Evolutionary conservation across 139 green algal species (phyloP).

Genomic region (Ettlia oleoabundans): DNA sequence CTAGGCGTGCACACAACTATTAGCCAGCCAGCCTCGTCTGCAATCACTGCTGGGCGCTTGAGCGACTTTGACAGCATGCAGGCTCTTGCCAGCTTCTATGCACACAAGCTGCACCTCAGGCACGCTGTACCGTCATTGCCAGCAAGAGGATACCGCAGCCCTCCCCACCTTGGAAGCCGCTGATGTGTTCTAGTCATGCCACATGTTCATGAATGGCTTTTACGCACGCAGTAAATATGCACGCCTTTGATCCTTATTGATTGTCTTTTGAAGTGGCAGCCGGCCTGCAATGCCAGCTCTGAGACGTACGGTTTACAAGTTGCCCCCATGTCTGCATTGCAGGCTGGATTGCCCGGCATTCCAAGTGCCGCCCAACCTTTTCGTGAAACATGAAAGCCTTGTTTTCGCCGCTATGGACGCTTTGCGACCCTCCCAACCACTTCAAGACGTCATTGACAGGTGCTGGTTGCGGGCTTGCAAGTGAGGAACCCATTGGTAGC

Average conservation of each 20-base stretch:
- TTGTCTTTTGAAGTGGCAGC: no score
- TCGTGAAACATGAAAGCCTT: neutral
- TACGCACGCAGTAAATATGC: no score
- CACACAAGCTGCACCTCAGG: neutral
- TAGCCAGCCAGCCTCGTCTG: neutral
- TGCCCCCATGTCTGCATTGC: no score
- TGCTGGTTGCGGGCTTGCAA: neutral
- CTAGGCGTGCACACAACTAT: neutral
- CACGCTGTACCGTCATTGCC: no score
- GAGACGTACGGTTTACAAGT: no score
- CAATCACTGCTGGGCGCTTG: neutral
- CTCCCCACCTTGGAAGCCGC: no score
- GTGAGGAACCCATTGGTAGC: neutral
- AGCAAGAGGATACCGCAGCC: no score
- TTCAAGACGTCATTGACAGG: conserved; percentile 1
- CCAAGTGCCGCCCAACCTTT: neutral
- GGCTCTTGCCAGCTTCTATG: neutral
- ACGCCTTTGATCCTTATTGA: neutral
- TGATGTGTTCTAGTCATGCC: no score
- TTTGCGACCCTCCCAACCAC: neutral
- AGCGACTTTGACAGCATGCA: neutral
- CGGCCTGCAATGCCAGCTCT: no score
- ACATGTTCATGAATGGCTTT: no score
- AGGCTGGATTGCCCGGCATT: conserved; percentile 18
- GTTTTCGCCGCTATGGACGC: conserved; percentile 15